These are phyloP conservation scores for Straminergon stramineum DNA, from an alignment of 225 moss, liverwort and hornwort species.

Conservation along the genomic window DNA sequence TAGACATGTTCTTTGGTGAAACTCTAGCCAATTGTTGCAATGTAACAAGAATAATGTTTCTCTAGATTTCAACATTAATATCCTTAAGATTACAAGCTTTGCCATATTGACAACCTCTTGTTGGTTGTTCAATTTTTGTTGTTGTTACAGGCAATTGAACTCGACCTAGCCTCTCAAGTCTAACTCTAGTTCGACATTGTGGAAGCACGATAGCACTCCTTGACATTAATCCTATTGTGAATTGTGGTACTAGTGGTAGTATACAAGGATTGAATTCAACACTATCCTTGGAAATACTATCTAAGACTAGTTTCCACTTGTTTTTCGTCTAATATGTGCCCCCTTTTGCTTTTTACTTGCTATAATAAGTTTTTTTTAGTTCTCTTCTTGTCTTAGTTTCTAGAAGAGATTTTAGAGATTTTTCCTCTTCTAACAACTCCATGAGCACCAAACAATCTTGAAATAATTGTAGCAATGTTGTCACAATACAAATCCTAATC, in stretches of 20 bases:
- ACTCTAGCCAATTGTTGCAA: too few species aligned
- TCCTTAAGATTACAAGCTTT: not conserved
- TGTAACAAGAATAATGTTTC: not conserved
- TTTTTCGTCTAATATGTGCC: fast-evolving
- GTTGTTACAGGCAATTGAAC: not conserved
- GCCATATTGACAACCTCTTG: not conserved
- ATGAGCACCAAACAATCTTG: not conserved
- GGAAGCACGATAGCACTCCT: not conserved
- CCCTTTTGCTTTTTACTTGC: not conserved
- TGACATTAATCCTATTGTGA: not conserved
- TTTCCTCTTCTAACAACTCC: not conserved
- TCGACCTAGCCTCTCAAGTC: not conserved
- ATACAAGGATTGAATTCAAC: not conserved
- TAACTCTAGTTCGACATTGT: fast-evolving
- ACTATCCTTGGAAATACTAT: not conserved
- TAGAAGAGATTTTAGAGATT: not conserved
- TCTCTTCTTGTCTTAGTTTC: not conserved
- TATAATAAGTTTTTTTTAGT: not conserved
- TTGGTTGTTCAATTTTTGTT: too few species aligned
- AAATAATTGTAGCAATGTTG: not conserved
- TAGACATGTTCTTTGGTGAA: too few species aligned
- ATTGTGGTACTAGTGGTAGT: fast-evolving
- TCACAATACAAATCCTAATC: not conserved
- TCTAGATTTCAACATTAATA: not conserved
- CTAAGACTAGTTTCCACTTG: not conserved